phyloP scores from a whole-genome alignment of 2,329 filamentous ascomycete species.

The Ceratocystis alfenasii region DNA sequence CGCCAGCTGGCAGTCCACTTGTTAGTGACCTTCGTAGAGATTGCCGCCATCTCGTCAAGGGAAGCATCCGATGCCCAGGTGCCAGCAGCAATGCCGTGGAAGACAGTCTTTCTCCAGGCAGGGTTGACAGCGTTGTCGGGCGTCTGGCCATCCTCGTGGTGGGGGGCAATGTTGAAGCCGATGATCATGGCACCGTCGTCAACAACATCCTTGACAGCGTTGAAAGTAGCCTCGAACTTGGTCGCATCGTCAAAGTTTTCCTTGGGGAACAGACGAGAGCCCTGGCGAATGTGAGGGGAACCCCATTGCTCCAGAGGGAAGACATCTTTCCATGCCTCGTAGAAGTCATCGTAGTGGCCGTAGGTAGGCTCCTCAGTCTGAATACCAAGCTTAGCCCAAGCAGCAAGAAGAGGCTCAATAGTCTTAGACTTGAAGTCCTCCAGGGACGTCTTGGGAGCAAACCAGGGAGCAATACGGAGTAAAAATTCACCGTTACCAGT shows the following conservation, averaged over 20 bases:
- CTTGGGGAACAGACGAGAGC: constrained; percentile 29
- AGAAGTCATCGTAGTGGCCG: constrained; percentile 26
- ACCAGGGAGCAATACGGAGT: constrained; percentile 29
- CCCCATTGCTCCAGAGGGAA: constrained; percentile 23
- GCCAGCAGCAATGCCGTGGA: constrained; percentile 29
- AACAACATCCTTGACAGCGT: constrained; percentile 29
- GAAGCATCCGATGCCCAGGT: background rate
- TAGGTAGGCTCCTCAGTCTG: constrained; percentile 23
- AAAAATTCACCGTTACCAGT: constrained; percentile 26
- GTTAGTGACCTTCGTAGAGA: constrained; percentile 24
- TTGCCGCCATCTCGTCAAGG: constrained; percentile 16
- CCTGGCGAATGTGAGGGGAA: constrained; percentile 22
- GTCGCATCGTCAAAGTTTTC: constrained; percentile 26
- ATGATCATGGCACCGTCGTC: constrained; percentile 31
- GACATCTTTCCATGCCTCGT: constrained; percentile 28
- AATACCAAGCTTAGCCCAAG: constrained; percentile 32
- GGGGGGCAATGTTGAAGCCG: constrained; percentile 29
- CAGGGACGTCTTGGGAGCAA: constrained; percentile 25
- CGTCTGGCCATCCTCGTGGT: constrained; percentile 27
- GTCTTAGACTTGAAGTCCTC: constrained; percentile 29
- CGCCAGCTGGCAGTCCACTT: constrained; percentile 26
- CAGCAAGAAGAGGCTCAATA: constrained; percentile 28
- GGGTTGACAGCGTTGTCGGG: constrained; percentile 32
- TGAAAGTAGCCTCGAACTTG: constrained; percentile 26
- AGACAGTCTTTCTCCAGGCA: constrained; percentile 33